phyloP scores from a whole-genome alignment of 2,329 filamentous ascomycete genomes.

The Fusarium tuaranense region DNA sequence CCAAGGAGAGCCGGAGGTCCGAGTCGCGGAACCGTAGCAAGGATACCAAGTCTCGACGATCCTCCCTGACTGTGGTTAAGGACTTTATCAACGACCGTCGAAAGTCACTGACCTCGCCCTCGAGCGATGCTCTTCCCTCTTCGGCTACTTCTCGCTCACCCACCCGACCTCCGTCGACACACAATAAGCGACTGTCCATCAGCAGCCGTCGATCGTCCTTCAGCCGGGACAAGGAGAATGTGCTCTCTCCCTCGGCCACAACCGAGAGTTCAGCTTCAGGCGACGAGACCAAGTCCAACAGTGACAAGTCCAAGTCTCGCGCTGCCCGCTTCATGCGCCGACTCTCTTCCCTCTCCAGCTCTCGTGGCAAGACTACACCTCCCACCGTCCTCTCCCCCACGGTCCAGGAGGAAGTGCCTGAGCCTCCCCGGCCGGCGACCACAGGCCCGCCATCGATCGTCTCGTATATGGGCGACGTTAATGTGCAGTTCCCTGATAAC shows the following conservation, averaged over 20 bases:
- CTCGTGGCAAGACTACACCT: slow-evolving; percentile 57
- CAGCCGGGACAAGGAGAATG: slow-evolving; percentile 55
- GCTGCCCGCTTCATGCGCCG: slow-evolving; percentile 70
- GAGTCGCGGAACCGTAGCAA: slow-evolving; percentile 51
- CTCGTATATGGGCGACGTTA: slow-evolving; percentile 86
- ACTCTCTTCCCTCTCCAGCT: slow-evolving; percentile 65
- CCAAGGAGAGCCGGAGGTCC: slow-evolving; percentile 53
- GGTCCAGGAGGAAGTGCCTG: slow-evolving; percentile 59
- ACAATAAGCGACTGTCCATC: slow-evolving; percentile 70
- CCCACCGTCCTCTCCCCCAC: slow-evolving; percentile 62
- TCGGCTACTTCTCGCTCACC: slow-evolving; percentile 55
- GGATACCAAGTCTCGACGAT: slow-evolving; percentile 60
- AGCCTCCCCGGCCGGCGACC: slow-evolving; percentile 44
- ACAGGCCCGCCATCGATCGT: slow-evolving; percentile 59
- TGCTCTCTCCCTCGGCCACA: slow-evolving; percentile 55
- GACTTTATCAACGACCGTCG: slow-evolving; percentile 72
- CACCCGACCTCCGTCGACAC: slow-evolving; percentile 60
- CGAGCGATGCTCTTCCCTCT: slow-evolving; percentile 54
- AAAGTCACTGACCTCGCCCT: slow-evolving; percentile 62
- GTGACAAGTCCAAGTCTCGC: slow-evolving; percentile 63
- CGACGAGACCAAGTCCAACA: slow-evolving; percentile 58
- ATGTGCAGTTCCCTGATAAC: slow-evolving; percentile 97
- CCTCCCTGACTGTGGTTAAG: slow-evolving; percentile 70
- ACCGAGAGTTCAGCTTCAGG: slow-evolving; percentile 61
- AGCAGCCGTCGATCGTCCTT: slow-evolving; percentile 69